phyloP scores from a whole-genome alignment of 805 yeast genomes.

The Saccharomyces paradoxus region DNA sequence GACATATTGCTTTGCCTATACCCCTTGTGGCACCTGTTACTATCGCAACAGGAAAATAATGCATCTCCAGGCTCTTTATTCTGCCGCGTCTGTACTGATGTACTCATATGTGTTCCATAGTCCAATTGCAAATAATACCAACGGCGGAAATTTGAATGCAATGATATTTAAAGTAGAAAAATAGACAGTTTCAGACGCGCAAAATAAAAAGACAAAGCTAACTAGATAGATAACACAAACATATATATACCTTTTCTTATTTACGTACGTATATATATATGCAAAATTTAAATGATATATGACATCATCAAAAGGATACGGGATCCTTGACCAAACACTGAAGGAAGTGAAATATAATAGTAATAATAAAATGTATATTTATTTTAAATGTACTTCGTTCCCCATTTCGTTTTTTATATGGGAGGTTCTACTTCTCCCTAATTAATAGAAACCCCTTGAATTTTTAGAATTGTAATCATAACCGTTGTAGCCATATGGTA shows the following conservation, averaged over 20 bases:
- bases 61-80: background rate
- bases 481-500: slow-evolving; percentile 27
- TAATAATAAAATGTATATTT: background rate
- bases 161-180: background rate
- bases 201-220: background rate
- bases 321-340: background rate
- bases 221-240: background rate
- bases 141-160: background rate
- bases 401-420: slow-evolving; percentile 1
- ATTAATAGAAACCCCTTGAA: slow-evolving; percentile 30
- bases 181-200: background rate
- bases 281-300: background rate
- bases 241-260: background rate
- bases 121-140: background rate
- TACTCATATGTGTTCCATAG: background rate
- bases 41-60: slow-evolving; percentile 22
- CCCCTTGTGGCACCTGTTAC: slow-evolving; percentile 40
- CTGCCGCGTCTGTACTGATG: background rate
- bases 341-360: background rate
- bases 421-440: background rate
- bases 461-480: slow-evolving; percentile 30
- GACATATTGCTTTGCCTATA: slow-evolving; percentile 32
- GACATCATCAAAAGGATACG: background rate
- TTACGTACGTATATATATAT: background rate
- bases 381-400: background rate